Base-by-base conservation (phyloP, 2,329 filamentous ascomycete species). In the Fonsecaea pugnacius region DNA sequence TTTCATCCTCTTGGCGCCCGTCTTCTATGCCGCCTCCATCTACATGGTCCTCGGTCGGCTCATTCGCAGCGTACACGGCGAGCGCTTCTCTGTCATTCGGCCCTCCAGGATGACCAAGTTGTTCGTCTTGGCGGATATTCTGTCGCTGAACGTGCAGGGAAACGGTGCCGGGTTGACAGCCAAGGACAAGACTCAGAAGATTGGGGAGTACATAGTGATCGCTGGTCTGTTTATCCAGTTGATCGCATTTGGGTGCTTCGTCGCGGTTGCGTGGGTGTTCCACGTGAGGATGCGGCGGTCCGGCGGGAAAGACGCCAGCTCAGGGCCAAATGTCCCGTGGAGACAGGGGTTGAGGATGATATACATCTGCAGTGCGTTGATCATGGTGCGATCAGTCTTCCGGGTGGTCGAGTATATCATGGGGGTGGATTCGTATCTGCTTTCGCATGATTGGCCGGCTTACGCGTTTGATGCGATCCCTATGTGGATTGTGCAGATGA, bases 41-140 rank as follows among this genome's bases (percentile, higher is more conserved):
- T 82, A 81, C 71, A 81, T 82, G 78, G 72, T 77, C 3, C 73
- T 82, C 14, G 79, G 75, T 4, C 76, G 79, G 1, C 79, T 82
- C 75, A 75, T 80, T 30, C 70, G 80, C 69, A 33, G 48, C 38
- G 58, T 60, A 2, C 27, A 2, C 72, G 75, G 0, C 73, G 72
- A 30, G 71, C 71, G 8, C 5, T 72, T 81, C n/a, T 73, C 77
- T 4, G 62, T 67, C 4, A 73, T 82, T 52, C 75, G 75, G 0
- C 76, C 78, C 1, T 68, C 71, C 1, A 69, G 71, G 1, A 65
- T 81, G 2, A 78, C 77, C 5, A 70, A 73, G 2, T 58, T 77
- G 0, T 82, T 82, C 24, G 78, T 82, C 30, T 53, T 70, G 1
- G 73, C 81, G 1, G 79, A 82, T 50, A 67, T 82, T 0, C 51